phyloP scores from a whole-genome alignment of 2,329 filamentous ascomycete genomes.

The Drechslerella stenobrocha region DNA sequence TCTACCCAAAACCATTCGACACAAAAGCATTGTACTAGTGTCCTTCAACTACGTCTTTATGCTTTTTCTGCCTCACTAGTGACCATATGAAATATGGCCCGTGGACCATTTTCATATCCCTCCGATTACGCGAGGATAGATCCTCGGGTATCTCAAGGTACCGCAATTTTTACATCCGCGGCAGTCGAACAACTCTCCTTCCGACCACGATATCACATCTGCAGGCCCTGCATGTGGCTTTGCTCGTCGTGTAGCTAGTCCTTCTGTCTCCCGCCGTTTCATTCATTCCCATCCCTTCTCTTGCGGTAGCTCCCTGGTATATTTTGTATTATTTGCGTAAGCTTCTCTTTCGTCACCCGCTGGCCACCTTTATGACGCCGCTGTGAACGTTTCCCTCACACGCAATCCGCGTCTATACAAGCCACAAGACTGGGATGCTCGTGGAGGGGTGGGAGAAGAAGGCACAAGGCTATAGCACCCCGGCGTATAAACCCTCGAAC shows the following conservation, averaged over 20 bases:
- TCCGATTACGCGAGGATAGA: constrained; percentile 38
- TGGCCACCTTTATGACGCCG: not conserved
- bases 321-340: not conserved
- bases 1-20: not conserved
- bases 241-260: not conserved
- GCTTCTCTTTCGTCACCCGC: too few species aligned
- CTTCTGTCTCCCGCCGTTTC: not conserved
- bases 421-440: too few species aligned
- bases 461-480: not conserved
- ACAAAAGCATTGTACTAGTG: constrained; percentile 2
- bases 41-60: constrained; percentile 10
- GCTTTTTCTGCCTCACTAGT: constrained; percentile 6
- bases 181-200: constrained; percentile 32
- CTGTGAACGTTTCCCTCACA: not conserved
- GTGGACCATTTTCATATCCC: constrained; percentile 21
- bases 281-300: not conserved
- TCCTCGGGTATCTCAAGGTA: constrained; percentile 39
- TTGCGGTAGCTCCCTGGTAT: not conserved
- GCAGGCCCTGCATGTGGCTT: constrained; percentile 31
- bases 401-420: too few species aligned
- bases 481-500: constrained; percentile 4
- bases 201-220: constrained; percentile 33
- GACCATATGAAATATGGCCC: constrained; percentile 1
- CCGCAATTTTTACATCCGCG: constrained; percentile 6
- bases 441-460: too few species aligned